Evolutionary conservation across 495 filamentous ascomycete genomes (phyloP).

Genomic region (Clavariopsis aquatica): DNA sequence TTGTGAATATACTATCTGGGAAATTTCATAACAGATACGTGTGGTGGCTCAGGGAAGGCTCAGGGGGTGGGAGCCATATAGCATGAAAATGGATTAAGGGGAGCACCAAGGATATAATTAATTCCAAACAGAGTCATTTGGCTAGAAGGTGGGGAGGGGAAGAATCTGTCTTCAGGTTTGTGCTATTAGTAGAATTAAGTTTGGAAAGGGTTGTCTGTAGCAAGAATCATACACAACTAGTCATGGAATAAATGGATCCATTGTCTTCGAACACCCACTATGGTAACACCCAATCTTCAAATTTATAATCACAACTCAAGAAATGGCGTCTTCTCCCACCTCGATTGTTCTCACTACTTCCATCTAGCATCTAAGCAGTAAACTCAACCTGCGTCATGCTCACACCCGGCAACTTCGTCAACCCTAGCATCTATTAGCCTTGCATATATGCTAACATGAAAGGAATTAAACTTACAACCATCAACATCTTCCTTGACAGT

Average conservation of each 20-base stretch:
- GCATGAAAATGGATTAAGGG: constrained; percentile 41
- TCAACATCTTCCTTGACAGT: constrained; percentile 50
- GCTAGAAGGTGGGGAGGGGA: too few species aligned
- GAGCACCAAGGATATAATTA: constrained; percentile 36
- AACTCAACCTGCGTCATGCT: background rate
- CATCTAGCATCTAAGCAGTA: background rate
- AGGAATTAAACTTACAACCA: constrained; percentile 48
- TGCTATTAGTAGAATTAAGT: too few species aligned
- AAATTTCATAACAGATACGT: constrained; percentile 34
- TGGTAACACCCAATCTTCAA: too few species aligned
- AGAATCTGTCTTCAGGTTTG: too few species aligned
- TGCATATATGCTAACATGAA: background rate
- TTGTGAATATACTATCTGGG: too few species aligned
- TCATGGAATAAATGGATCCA: too few species aligned
- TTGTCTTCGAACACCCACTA: too few species aligned
- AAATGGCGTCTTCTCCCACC: background rate
- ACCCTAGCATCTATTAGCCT: background rate
- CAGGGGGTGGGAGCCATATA: constrained; percentile 44
- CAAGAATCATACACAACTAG: too few species aligned
- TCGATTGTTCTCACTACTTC: background rate
- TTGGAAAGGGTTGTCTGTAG: too few species aligned
- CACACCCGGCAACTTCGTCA: background rate
- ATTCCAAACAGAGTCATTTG: too few species aligned
- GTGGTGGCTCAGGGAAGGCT: constrained; percentile 35
- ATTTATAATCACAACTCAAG: too few species aligned